Base-by-base conservation (phyloP, 1,139 yeast species). In the Diutina mesorugosa region DNA sequence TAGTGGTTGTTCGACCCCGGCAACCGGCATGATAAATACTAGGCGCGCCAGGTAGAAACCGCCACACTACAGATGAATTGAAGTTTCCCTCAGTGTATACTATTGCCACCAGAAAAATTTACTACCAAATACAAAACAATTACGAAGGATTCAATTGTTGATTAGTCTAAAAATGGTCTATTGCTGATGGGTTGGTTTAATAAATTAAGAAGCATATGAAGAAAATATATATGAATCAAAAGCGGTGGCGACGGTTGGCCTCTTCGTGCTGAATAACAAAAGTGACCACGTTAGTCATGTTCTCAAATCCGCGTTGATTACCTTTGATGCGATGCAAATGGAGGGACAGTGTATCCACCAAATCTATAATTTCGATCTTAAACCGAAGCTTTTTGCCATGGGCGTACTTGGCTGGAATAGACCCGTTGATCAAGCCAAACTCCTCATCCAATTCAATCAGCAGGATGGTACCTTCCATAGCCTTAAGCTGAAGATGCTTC, bases 251-350 rank as follows among this genome's bases (percentile, higher is more conserved):
- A 16, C 53, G 53, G 18, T 38, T 50, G n/a, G 53, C 53, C 16
- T 74, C 78, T 59, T 73, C 77, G 57, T 71, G 70, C 58, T 67
- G 67, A 45, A 76, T 68, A 32, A 75, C 69, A 58, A 67, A 74
- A 16, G 68, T 61, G 29, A 76, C 78, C 61, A 84, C 85, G 38
- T 71, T 72, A 18, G 76, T 74, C 61, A 86, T 72, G 64, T 80
- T 82, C 54, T 69, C 73, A 67, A 85, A 83, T 21, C 87, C 81
- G 67, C 79, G 83, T n/a, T 76, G 72, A n/a, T 87, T 81, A n/a
- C 93, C 93, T 61, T 80, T 81, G 48, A 77, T 70, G 67, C 81
- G 83, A 53, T 74, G 75, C 60, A 85, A 75, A 58, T 77, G 78
- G 56, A 85, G 71, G 47, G 78, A 76, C 53, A 87, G 80, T 10